Conservation (phyloP, 108 stramenopile genomes). For the Cyclotella sp. region DNA sequence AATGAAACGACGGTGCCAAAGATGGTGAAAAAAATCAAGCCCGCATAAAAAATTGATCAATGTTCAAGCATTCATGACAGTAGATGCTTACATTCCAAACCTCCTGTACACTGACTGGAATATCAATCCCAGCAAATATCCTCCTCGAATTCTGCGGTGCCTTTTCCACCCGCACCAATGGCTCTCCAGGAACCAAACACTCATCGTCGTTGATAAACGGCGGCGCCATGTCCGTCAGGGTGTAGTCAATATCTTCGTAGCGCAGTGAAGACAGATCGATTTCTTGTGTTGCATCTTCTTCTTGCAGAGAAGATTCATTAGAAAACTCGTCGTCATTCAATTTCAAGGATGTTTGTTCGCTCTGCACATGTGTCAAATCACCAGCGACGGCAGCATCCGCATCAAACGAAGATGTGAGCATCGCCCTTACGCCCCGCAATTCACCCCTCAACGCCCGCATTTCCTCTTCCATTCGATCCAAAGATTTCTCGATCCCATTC, state of each 20-base stretch:
- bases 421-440: not conserved
- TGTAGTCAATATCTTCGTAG: constrained; percentile 82
- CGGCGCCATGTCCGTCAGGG: constrained; percentile 76
- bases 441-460: not conserved
- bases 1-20: not conserved
- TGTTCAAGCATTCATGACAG: not conserved
- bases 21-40: not conserved
- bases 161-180: constrained; percentile 83
- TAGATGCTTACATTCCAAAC: constrained; percentile 72
- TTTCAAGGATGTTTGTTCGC: not conserved
- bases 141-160: constrained; percentile 88
- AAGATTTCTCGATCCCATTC: constrained; percentile 8
- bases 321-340: not conserved
- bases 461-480: not conserved
- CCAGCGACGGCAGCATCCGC: not conserved
- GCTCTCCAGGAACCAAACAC: constrained; percentile 88
- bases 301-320: not conserved
- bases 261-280: constrained; percentile 58
- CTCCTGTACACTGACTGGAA: constrained; percentile 76
- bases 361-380: no score
- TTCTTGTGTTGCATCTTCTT: not conserved
- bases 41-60: not conserved
- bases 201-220: constrained; percentile 81
- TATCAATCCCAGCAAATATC: constrained; percentile 93
- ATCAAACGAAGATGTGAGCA: not conserved